Conservation (phyloP, 116 monocot species). For the Papilionanthe hybrid region DNA sequence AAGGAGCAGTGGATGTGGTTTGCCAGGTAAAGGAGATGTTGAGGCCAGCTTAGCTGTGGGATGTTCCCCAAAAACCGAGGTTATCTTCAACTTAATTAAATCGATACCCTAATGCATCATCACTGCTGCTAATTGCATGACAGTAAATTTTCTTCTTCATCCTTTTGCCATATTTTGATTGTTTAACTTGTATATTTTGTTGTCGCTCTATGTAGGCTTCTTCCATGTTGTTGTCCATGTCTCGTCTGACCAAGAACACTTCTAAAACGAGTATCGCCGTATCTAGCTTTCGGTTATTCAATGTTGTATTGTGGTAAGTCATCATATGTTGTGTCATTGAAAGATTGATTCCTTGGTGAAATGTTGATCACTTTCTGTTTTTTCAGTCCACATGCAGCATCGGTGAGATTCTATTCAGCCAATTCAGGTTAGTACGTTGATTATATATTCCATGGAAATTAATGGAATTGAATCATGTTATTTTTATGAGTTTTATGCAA, state of each 20-base stretch:
- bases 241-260: background rate
- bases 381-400: constrained; percentile 18
- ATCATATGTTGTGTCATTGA: background rate
- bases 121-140: background rate
- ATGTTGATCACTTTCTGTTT: background rate
- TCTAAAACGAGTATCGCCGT: background rate
- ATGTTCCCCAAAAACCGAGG: background rate
- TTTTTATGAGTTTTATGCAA: background rate
- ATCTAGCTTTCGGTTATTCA: background rate
- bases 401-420: constrained; percentile 28
- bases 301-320: background rate
- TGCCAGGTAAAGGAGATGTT: constrained; percentile 16
- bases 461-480: background rate
- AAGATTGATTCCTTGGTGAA: background rate
- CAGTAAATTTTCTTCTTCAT: background rate
- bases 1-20: constrained; percentile 4
- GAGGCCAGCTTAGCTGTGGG: constrained; percentile 2
- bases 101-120: background rate
- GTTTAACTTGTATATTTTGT: background rate
- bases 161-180: background rate
- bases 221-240: background rate
- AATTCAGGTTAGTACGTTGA: constrained; percentile 22
- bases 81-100: background rate
- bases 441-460: background rate
- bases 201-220: background rate